Evolutionary conservation across 1,284 basidiomycete species (phyloP).

Genomic region (Rhodotorula sp.): DNA sequence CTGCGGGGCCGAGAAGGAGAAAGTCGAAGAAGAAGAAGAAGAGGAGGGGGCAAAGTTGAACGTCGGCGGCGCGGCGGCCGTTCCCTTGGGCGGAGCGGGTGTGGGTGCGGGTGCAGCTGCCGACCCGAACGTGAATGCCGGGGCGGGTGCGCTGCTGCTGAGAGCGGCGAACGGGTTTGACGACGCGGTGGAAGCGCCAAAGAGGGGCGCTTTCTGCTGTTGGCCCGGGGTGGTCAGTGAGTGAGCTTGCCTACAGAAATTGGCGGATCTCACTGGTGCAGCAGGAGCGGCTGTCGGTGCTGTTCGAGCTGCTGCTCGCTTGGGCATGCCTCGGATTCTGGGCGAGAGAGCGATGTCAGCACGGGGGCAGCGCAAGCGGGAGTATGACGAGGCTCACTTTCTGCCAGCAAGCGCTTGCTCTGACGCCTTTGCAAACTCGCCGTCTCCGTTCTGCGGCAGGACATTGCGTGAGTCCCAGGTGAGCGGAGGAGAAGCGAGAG

Average conservation of each 20-base stretch:
- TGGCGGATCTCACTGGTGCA: slow-evolving; percentile 10
- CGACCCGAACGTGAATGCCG: slow-evolving; percentile 12
- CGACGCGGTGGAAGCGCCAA: slow-evolving; percentile 14
- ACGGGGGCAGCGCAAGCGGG: neutral
- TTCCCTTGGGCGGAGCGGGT: too few species aligned
- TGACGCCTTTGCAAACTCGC: slow-evolving; percentile 20
- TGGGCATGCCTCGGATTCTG: slow-evolving; percentile 53
- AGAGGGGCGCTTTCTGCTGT: slow-evolving; percentile 20
- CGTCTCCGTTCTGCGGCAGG: slow-evolving; percentile 8
- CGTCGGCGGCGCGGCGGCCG: neutral
- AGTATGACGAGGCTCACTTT: neutral
- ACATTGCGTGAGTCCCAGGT: neutral
- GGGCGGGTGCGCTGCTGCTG: neutral
- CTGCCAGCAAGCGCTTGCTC: slow-evolving; percentile 3
- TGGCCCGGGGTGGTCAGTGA: neutral
- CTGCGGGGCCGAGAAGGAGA: slow-evolving; percentile 17
- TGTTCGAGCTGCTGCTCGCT: slow-evolving; percentile 34
- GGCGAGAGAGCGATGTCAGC: neutral
- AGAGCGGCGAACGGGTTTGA: slow-evolving; percentile 31
- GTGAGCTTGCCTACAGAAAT: neutral
- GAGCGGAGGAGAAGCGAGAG: neutral
- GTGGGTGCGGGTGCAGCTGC: neutral
- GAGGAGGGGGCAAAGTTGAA: slow-evolving; percentile 23
- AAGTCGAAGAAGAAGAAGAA: slow-evolving; percentile 3
- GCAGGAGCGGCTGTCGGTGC: slow-evolving; percentile 27